Base-by-base conservation (phyloP, 768 basidiomycete species). In the Podaxis carcinomalis region DNA sequence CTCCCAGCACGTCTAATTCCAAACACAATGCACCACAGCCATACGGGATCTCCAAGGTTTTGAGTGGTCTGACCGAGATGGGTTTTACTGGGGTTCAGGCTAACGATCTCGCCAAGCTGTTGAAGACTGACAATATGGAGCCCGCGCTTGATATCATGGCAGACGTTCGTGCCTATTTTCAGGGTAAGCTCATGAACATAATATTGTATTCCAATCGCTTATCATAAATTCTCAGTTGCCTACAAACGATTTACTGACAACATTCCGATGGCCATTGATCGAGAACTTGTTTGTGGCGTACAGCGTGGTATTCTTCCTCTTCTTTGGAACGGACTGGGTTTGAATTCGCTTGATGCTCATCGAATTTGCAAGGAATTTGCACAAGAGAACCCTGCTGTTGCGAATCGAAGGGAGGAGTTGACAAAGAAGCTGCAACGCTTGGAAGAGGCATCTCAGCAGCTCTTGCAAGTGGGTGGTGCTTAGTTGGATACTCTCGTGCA, bases 111-210 rank as follows among this genome's bases (percentile, higher is more conserved):
- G 65, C 78, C 0, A 84, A 77, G 64, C 64, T 89, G 0, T 73
- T 85, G 3, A 79, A 82, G 0, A 59, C 66, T 0, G 54, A 55
- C 4, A 71, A 73, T 0, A 79, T 77, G 75, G 85, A 85, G 39
- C 77, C 80, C 0, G 85, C 85, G 0, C 64, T 90, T 11, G 66
- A 72, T 4, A 88, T 90, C 65, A 90, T 91, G 87, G 86, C 87
- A 0, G 80, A 85, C 61, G 86, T 89, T 1, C 77, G 87, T 2
- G 88, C 85, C 0, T 90, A 90, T 64, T 90, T 90, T 69, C 86
- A 90, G 78, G 89, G 90, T 88, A 67, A 21, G 54, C 42, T 14
- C 50, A 37, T 28, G 4, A 5, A 0, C 28, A 42, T 25, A 61
- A 23, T 25, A 2, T 47, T 47, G 2, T 11, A 11, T 40, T 16